Conservation (phyloP, 2,329 filamentous ascomycete species). For the Aspergillus calidoustus region DNA sequence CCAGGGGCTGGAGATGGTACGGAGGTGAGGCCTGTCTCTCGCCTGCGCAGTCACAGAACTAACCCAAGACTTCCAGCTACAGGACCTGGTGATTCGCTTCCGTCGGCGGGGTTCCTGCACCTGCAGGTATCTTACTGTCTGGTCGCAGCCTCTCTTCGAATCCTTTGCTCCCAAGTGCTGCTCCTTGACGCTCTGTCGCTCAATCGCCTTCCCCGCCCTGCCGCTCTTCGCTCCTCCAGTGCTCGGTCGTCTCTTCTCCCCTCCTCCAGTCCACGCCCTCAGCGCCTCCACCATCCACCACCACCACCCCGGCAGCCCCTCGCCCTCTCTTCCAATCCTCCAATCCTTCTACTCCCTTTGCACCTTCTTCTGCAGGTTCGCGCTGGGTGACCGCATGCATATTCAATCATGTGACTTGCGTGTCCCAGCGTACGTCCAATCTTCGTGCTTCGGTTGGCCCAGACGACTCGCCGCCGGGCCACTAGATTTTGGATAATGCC, state of each 20-base stretch:
- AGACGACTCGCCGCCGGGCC: slow-evolving; percentile 23
- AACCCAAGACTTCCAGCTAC: slow-evolving; percentile 19
- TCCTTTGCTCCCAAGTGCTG: slow-evolving; percentile 7
- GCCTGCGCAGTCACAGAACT: slow-evolving; percentile 14
- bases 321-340: slow-evolving; percentile 30
- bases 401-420: slow-evolving; percentile 45
- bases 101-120: slow-evolving; percentile 26
- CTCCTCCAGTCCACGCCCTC: slow-evolving; percentile 13
- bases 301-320: slow-evolving; percentile 21
- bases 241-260: slow-evolving; percentile 8
- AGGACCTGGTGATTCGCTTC: slow-evolving; percentile 25
- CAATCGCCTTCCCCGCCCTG: slow-evolving; percentile 2
- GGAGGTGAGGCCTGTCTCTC: neutral
- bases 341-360: slow-evolving; percentile 26
- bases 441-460: slow-evolving; percentile 27
- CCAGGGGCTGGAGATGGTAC: slow-evolving; percentile 10
- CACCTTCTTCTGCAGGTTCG: slow-evolving; percentile 34
- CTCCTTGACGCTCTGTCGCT: slow-evolving; percentile 8
- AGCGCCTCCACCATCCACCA: slow-evolving; percentile 1
- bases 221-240: neutral
- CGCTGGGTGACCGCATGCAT: slow-evolving; percentile 38
- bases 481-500: slow-evolving; percentile 23
- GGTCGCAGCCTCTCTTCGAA: slow-evolving; percentile 9
- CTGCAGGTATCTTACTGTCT: slow-evolving; percentile 24
- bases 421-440: slow-evolving; percentile 33